These are phyloP conservation scores for Boletus smithii DNA, from an alignment of 1,284 basidiomycete genomes.

Conservation along the genomic window DNA sequence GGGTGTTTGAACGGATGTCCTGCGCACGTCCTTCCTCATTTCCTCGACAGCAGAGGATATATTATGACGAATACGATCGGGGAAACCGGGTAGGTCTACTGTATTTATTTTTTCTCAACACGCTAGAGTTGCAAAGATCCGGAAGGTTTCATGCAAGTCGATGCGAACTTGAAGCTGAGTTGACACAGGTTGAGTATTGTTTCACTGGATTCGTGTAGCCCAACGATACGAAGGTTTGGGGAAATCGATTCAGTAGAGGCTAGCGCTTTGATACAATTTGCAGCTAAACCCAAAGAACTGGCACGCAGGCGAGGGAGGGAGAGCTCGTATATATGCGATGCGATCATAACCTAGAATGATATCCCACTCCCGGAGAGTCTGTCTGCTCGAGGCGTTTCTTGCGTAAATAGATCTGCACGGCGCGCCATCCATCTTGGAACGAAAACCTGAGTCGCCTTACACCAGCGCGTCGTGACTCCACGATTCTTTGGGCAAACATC, in stretches of 20 bases:
- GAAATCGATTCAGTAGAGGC: too few species aligned
- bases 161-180: slow-evolving; percentile 29
- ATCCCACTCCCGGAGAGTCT: slow-evolving; percentile 16
- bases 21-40: slow-evolving; percentile 44
- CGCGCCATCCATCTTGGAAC: neutral
- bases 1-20: slow-evolving; percentile 44
- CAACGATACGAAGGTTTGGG: too few species aligned
- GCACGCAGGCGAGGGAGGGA: neutral
- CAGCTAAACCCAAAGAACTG: neutral
- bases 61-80: slow-evolving; percentile 50
- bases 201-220: too few species aligned
- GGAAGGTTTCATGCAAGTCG: slow-evolving; percentile 40
- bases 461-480: neutral
- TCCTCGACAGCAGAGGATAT: slow-evolving; percentile 41
- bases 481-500: slow-evolving; percentile 8
- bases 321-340: neutral
- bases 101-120: slow-evolving; percentile 36
- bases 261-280: neutral
- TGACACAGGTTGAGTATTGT: slow-evolving; percentile 28
- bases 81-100: slow-evolving; percentile 42
- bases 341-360: slow-evolving; percentile 4
- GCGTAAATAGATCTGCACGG: neutral
- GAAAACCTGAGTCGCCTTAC: slow-evolving; percentile 7
- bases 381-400: neutral
- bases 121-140: slow-evolving; percentile 40